phyloP scores from a whole-genome alignment of 2,329 filamentous ascomycete species.

The Beauveria australis region DNA sequence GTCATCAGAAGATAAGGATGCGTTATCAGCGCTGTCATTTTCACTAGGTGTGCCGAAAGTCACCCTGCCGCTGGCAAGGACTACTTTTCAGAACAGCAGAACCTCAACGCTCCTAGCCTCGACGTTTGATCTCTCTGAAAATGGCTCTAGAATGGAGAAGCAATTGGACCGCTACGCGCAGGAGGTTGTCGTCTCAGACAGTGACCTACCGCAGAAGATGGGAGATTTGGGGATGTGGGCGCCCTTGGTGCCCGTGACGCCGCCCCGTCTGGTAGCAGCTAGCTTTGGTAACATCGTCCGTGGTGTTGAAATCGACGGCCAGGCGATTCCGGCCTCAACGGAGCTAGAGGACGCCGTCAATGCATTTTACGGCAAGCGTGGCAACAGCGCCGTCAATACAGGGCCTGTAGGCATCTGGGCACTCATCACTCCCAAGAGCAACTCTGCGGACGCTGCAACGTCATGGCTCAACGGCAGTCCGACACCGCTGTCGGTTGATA shows the following conservation, averaged over 20 bases:
- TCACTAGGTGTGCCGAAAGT: slow-evolving; percentile 29
- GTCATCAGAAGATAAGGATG: slow-evolving; percentile 24
- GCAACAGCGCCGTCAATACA: slow-evolving; percentile 21
- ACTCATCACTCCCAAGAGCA: slow-evolving; percentile 46
- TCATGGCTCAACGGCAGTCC: slow-evolving; percentile 11
- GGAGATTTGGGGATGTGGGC: slow-evolving; percentile 24
- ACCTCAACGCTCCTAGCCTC: slow-evolving; percentile 47
- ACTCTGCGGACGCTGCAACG: slow-evolving; percentile 9
- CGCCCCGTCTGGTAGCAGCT: slow-evolving; percentile 51
- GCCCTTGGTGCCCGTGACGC: slow-evolving; percentile 55
- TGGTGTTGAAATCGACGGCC: slow-evolving; percentile 43
- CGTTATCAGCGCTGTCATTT: slow-evolving; percentile 34
- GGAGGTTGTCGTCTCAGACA: slow-evolving; percentile 21
- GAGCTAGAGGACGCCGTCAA: slow-evolving; percentile 63
- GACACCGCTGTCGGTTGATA: neutral
- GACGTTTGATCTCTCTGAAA: slow-evolving; percentile 20
- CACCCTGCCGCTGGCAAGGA: slow-evolving; percentile 65
- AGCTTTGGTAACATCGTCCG: slow-evolving; percentile 75
- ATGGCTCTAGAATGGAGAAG: slow-evolving; percentile 17
- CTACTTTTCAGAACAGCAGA: slow-evolving; percentile 63
- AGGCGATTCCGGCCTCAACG: slow-evolving; percentile 53
- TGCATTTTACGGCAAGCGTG: slow-evolving; percentile 39
- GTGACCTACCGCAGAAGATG: slow-evolving; percentile 15
- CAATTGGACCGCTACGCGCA: slow-evolving; percentile 32
- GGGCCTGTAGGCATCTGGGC: slow-evolving; percentile 61